Percentiles rank a stretch among this genome's conserved stretches.
Conservation (phyloP, 306 rosid species). For the Astragalus membranaceus region DNA sequence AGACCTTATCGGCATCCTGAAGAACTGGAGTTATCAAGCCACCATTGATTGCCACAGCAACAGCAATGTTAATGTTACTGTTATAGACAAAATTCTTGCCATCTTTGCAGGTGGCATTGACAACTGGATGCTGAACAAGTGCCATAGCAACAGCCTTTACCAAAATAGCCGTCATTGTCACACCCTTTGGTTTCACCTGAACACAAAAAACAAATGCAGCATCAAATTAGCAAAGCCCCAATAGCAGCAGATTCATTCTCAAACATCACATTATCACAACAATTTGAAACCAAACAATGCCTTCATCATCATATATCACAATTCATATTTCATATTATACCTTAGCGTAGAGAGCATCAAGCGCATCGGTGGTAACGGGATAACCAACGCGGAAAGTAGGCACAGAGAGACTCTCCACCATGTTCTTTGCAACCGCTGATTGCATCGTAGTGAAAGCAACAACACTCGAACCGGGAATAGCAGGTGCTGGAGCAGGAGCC, state of each 20-base stretch:
- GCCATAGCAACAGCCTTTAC: constrained; percentile 89
- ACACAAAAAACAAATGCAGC: background rate
- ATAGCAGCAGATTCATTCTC: background rate
- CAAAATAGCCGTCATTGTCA: constrained; percentile 85
- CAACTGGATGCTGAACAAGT: constrained; percentile 74
- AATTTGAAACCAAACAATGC: background rate
- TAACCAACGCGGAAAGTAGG: constrained; percentile 83
- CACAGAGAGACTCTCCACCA: constrained; percentile 82
- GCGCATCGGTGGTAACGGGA: constrained; percentile 61
- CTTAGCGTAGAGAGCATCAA: constrained; percentile 65
- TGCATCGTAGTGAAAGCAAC: constrained; percentile 93
- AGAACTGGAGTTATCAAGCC: constrained; percentile 90
- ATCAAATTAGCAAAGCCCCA: background rate
- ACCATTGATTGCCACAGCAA: constrained; percentile 81
- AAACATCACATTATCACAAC: background rate
- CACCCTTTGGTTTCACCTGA: constrained; percentile 89
- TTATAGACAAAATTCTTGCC: constrained; percentile 70
- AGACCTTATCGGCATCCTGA: constrained; percentile 85
- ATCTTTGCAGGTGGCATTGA: constrained; percentile 71
- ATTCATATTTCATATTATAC: constrained; percentile 19
- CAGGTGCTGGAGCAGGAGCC: constrained; percentile 6
- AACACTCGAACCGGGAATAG: constrained; percentile 67
- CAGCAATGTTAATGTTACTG: constrained; percentile 61
- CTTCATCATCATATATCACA: background rate
- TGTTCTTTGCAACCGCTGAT: constrained; percentile 77